Evolutionary conservation across 2,329 filamentous ascomycete species (phyloP), one percentile per base, ranked within the genome.

Genomic region (Apiospora pterosperma): DNA sequence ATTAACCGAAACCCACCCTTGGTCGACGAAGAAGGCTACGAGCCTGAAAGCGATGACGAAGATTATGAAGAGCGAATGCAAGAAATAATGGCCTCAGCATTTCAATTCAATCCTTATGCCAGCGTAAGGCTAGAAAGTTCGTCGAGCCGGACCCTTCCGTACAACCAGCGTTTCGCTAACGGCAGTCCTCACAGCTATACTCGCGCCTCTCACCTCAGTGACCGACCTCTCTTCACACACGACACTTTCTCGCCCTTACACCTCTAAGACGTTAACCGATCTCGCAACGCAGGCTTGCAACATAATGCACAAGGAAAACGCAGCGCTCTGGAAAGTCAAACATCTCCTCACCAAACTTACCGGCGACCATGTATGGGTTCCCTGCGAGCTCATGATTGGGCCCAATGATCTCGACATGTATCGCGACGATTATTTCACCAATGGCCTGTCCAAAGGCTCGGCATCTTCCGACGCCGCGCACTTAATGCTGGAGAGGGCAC

Each of bases 1-100:
- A 88, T 96, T 68, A 87, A 88, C 75, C 87, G 86, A 69, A 95
- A 93, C 70, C 90, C 90, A 5, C 85, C 87, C 12, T 81, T 92
- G 59, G 81, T 92, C 69, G 92, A 95, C 77, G 88, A 92, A 58
- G 91, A 95, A 70, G 92, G 92, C 67, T 93, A 91, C 74, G 88
- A 92, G 67, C 81, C 93, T 63, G 89, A 92, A 48, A 90, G 87
- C 73, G 88, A 90, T 67, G 90, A 92, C 65, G 89, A 91, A 67
- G 90, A 92, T 65, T 89, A 91, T 64, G 86, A 88, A 66, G 86
- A 89, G 48, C 84, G 83, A 64, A 76, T 87, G 25, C 84, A 84
- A 67, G 86, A 89, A 60, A 88, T 88, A 48, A 80, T 86, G 60
- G 82, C 86, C 58, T 79, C 85, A 4, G 88, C 88, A n/a, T 84